phyloP scores from a whole-genome alignment of 208 protist species.

The Crithidia bombi region DNA sequence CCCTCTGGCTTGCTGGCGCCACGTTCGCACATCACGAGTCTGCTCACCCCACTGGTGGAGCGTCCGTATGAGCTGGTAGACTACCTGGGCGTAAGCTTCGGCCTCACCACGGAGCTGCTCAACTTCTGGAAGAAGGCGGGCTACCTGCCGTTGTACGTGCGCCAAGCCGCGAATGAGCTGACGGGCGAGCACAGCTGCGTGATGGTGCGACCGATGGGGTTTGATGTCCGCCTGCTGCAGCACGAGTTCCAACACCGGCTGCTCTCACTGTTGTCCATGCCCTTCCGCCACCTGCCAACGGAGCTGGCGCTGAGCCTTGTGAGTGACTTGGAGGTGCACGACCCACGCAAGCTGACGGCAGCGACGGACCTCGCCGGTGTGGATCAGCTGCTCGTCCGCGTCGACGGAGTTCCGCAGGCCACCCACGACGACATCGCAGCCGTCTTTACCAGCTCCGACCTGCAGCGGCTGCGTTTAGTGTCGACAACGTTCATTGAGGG shows the following conservation, averaged over 20 bases:
- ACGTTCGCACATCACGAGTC: slow-evolving; percentile 63
- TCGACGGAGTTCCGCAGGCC: slow-evolving; percentile 67
- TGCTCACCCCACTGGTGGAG: slow-evolving; percentile 88
- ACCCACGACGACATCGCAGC: slow-evolving; percentile 47
- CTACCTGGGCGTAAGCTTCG: slow-evolving; percentile 98
- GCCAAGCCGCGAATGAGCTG: slow-evolving; percentile 95
- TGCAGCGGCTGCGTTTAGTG: slow-evolving; percentile 96
- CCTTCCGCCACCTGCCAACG: slow-evolving; percentile 89
- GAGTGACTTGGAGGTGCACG: slow-evolving; percentile 53
- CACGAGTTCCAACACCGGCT: slow-evolving; percentile 94
- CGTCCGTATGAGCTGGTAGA: slow-evolving; percentile 93
- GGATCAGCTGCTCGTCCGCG: slow-evolving; percentile 42
- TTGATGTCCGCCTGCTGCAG: slow-evolving; percentile 63
- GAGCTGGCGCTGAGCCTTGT: slow-evolving; percentile 90
- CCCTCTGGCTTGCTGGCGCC: slow-evolving; percentile 33
- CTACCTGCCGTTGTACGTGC: slow-evolving; percentile 93
- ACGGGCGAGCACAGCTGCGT: slow-evolving; percentile 99
- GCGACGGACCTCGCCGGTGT: slow-evolving; percentile 45
- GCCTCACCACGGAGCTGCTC: slow-evolving; percentile 95
- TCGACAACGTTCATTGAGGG: slow-evolving; percentile 94
- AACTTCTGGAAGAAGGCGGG: slow-evolving; percentile 97
- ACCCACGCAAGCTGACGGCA: slow-evolving; percentile 48
- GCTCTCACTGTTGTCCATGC: slow-evolving; percentile 90
- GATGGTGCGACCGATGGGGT: slow-evolving; percentile 94
- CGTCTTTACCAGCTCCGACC: slow-evolving; percentile 86